These are phyloP conservation scores for Candida mesenterica DNA, from an alignment of 1,139 yeast species.

Conservation along the genomic window DNA sequence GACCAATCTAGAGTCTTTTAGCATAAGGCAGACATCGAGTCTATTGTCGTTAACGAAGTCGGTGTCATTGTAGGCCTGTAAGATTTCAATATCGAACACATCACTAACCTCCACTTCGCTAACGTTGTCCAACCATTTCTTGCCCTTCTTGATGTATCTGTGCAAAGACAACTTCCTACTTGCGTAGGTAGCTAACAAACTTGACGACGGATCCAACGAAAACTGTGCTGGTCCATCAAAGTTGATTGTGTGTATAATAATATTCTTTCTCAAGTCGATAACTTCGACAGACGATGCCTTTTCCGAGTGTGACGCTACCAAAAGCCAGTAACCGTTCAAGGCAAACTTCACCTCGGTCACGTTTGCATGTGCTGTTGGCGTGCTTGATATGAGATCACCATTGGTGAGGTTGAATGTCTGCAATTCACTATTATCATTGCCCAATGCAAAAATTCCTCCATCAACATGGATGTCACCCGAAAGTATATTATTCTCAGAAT, in stretches of 20 bases:
- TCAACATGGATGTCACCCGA: slow-evolving; percentile 59
- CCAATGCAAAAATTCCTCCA: slow-evolving; percentile 59
- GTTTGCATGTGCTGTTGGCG: slow-evolving; percentile 24
- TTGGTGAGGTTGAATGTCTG: slow-evolving; percentile 43
- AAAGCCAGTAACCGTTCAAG: slow-evolving; percentile 70
- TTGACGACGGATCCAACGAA: slow-evolving; percentile 48
- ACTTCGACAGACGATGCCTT: slow-evolving; percentile 36
- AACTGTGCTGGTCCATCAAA: slow-evolving; percentile 23
- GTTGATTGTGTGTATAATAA: slow-evolving; percentile 27
- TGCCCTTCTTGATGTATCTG: slow-evolving; percentile 45
- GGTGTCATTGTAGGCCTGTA: slow-evolving; percentile 9
- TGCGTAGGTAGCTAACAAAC: slow-evolving; percentile 29
- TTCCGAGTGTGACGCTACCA: slow-evolving; percentile 18
- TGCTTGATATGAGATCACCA: slow-evolving; percentile 38
- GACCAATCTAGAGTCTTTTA: slow-evolving; percentile 5
- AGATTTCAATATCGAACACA: slow-evolving; percentile 6
- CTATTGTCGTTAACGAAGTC: slow-evolving; percentile 10
- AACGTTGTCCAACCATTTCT: slow-evolving; percentile 32
- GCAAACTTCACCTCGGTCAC: slow-evolving; percentile 52
- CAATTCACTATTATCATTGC: slow-evolving; percentile 37
- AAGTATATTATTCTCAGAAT: slow-evolving; percentile 9
- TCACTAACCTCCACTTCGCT: slow-evolving; percentile 4
- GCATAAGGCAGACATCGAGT: slow-evolving; percentile 7
- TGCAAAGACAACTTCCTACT: slow-evolving; percentile 22
- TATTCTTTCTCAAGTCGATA: slow-evolving; percentile 56